Conservation (phyloP, 2,329 filamentous ascomycete species). For the Aspergillus sp. region DNA sequence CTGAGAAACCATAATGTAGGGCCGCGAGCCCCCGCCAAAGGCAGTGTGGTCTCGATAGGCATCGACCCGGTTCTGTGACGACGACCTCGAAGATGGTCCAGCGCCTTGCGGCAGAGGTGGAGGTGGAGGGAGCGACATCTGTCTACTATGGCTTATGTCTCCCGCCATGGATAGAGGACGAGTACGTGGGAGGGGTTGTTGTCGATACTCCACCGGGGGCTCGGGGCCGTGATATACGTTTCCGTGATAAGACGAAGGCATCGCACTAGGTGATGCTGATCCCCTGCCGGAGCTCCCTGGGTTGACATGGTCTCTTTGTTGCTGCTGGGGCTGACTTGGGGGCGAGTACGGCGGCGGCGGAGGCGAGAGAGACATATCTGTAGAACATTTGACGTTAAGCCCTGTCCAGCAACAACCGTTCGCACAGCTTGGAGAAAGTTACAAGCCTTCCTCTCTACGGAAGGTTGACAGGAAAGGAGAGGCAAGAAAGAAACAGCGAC, state of each 20-base stretch:
- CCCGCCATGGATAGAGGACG: constrained; percentile 34
- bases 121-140: constrained; percentile 35
- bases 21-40: constrained; percentile 16
- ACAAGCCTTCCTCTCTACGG: not conserved
- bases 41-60: constrained; percentile 21
- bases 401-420: not conserved
- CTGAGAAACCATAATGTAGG: constrained; percentile 21
- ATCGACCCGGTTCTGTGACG: constrained; percentile 31
- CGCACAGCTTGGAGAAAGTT: not conserved
- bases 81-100: constrained; percentile 28
- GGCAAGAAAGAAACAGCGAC: constrained; percentile 11
- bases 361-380: constrained; percentile 31
- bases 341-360: constrained; percentile 42
- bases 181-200: constrained; percentile 24
- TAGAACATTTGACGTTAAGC: constrained; percentile 9
- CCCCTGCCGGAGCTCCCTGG: constrained; percentile 11
- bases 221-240: constrained; percentile 18
- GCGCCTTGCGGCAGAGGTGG: constrained; percentile 33
- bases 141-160: constrained; percentile 26
- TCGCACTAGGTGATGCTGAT: constrained; percentile 17
- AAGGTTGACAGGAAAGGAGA: not conserved
- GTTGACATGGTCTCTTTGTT: constrained; percentile 16
- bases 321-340: constrained; percentile 26
- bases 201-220: constrained; percentile 22
- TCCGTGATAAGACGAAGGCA: constrained; percentile 16